Evolutionary conservation across 176 grass and related monocot genomes (phyloP), one percentile per base, ranked within the genome.

Genomic region (Musa itinerans): DNA sequence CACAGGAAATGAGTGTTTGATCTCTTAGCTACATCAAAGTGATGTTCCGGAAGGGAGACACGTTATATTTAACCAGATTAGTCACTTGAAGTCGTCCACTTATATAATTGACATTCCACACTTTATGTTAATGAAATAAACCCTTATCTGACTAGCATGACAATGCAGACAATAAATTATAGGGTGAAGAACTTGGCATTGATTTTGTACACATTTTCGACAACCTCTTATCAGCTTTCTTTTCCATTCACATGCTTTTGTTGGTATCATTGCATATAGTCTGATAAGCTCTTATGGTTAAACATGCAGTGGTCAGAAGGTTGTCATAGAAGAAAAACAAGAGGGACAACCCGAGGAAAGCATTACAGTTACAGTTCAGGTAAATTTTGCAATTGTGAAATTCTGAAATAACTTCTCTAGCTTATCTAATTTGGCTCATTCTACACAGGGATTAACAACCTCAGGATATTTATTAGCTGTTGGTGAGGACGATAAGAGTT

Each of bases 301-400:
- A 16, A 29, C 76, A 63, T 89, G 78, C 15, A 99, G 95, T 89
- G 95, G 90, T 15, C 90, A 99, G 83, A 91, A 85, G 77, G 90
- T 99, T 17, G 76, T 84, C 1, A 84, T 89, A 71, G 80, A 91
- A 80, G 90, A 99, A 80, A 78, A 53, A 50, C 55, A 83, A 63
- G 86, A 89, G 52, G 53, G 56, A 20, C 79, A 83, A 48, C 65
- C 79, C 75, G 62, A 76, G 77, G 83, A 82, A 73, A 59, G 73
- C 24, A 83, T 57, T 69, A 81, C 80, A 9, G 95, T 99, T 24
- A 91, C 81, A 50, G 81, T 99, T 68, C 84, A 94, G 83, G 95
- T 94, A 77, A 84, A 29, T 21, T 71, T 49, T 25, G 9, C 68
- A 73, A 69, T 54, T 22, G 53, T 11, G 13, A 55, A 24, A 23